Conservation (phyloP, 2,329 filamentous ascomycete genomes). For the Metarhizium sp. region DNA sequence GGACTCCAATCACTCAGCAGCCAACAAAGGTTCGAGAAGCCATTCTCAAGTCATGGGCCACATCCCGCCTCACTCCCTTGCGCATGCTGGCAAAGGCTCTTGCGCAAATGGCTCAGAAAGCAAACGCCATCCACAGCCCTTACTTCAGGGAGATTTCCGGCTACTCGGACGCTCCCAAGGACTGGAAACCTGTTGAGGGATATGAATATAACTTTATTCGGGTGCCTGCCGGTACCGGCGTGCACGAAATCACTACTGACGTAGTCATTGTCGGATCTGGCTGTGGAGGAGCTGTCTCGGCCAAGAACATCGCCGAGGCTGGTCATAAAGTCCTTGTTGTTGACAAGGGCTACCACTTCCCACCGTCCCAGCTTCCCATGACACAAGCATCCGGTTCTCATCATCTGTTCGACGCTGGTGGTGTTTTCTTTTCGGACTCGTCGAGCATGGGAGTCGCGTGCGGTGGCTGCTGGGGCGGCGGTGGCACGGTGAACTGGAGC, state of each 20-base stretch:
- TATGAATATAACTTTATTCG: slow-evolving; percentile 55
- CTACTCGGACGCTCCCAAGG: slow-evolving; percentile 43
- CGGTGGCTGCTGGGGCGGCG: slow-evolving; percentile 73
- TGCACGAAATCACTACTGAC: slow-evolving; percentile 63
- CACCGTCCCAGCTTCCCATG: slow-evolving; percentile 67
- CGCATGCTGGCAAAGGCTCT: slow-evolving; percentile 47
- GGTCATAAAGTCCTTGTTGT: slow-evolving; percentile 70
- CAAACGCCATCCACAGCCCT: slow-evolving; percentile 46
- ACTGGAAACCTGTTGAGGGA: slow-evolving; percentile 39
- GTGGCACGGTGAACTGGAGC: slow-evolving; percentile 83
- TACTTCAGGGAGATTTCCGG: slow-evolving; percentile 46
- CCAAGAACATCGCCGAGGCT: slow-evolving; percentile 71
- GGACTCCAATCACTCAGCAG: slow-evolving; percentile 52
- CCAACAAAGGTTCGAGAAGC: slow-evolving; percentile 49
- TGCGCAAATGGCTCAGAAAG: slow-evolving; percentile 41
- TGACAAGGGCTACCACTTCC: slow-evolving; percentile 73
- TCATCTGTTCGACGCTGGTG: slow-evolving; percentile 63
- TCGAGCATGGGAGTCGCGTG: slow-evolving; percentile 51
- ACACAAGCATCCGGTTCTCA: slow-evolving; percentile 45
- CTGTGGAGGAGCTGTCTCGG: slow-evolving; percentile 73
- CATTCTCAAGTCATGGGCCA: slow-evolving; percentile 55
- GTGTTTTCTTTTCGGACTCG: slow-evolving; percentile 46
- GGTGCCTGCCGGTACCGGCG: slow-evolving; percentile 29
- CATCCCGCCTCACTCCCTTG: slow-evolving; percentile 44
- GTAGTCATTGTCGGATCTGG: slow-evolving; percentile 81